These are phyloP conservation scores for Buddleja alternifolia DNA, from an alignment of 257 asterid species.

Conservation along the genomic window DNA sequence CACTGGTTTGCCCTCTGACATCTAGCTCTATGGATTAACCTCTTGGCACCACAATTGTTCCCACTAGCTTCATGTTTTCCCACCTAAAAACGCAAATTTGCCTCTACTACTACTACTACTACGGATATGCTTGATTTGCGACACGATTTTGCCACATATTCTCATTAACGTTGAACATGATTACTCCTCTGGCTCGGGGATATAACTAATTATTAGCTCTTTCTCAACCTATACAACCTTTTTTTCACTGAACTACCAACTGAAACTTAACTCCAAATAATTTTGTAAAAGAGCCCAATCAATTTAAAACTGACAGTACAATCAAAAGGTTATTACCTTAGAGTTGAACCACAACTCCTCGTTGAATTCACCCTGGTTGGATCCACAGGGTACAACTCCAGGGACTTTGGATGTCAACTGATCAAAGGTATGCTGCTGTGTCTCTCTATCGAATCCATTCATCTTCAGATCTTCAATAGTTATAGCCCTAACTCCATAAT, in stretches of 20 bases:
- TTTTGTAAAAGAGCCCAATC: background rate
- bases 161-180: too few relatives aligned
- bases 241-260: background rate
- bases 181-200: too few relatives aligned
- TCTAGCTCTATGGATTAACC: too few relatives aligned
- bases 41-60: too few relatives aligned
- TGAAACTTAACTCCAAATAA: constrained; percentile 3
- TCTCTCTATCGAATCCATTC: constrained; percentile 78
- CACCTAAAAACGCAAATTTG: too few relatives aligned
- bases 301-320: constrained; percentile 14
- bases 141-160: too few relatives aligned
- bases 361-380: constrained; percentile 62
- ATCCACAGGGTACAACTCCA: constrained; percentile 83
- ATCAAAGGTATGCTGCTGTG: constrained; percentile 68
- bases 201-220: background rate
- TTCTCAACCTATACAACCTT: background rate
- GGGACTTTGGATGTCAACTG: constrained; percentile 93
- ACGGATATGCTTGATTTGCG: too few relatives aligned
- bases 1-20: too few relatives aligned
- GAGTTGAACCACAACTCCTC: constrained; percentile 85
- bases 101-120: too few relatives aligned
- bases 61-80: too few relatives aligned
- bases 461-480: constrained; percentile 79
- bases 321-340: constrained; percentile 61
- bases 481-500: constrained; percentile 78